phyloP scores from a whole-genome alignment of 2,329 filamentous ascomycete genomes.

The Corynespora cassiicola region DNA sequence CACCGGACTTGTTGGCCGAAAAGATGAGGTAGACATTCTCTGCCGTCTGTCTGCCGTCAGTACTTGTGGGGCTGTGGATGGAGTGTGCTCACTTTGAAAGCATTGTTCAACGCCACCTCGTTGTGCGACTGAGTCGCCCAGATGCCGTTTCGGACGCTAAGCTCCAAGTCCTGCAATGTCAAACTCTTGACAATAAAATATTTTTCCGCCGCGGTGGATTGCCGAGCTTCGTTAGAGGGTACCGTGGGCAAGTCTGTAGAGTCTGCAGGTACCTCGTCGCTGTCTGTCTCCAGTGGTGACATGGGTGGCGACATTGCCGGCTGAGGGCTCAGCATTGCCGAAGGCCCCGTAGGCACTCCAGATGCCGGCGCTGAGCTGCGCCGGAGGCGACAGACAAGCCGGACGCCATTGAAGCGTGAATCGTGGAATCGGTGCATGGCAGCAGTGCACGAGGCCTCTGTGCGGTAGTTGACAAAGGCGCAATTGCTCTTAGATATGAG shows the following conservation, averaged over 20 bases:
- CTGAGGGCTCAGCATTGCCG: conserved; percentile 47
- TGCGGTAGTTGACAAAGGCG: conserved; percentile 93
- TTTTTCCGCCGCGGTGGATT: conserved; percentile 66
- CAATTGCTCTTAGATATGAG: conserved; percentile 97
- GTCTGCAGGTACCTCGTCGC: conserved; percentile 16
- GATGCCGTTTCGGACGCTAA: conserved; percentile 84
- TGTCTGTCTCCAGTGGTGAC: conserved; percentile 27
- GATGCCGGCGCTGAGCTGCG: conserved; percentile 57
- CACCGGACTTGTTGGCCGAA: conserved; percentile 95
- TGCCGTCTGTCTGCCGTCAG: conserved; percentile 61
- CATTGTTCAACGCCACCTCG: conserved; percentile 80
- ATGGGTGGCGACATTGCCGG: conserved; percentile 29
- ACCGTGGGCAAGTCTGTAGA: conserved; percentile 12
- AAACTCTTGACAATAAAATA: conserved; percentile 95
- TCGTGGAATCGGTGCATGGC: conserved; percentile 90
- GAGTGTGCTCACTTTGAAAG: conserved; percentile 73
- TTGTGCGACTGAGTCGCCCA: conserved; percentile 98
- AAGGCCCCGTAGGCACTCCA: conserved; percentile 63
- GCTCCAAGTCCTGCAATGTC: conserved; percentile 86
- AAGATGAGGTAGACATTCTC: conserved; percentile 92
- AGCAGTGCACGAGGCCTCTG: conserved; percentile 74
- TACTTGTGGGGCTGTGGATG: conserved; percentile 8
- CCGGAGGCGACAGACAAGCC: conserved; percentile 83
- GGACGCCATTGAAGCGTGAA: conserved; percentile 83
- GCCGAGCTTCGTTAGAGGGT: conserved; percentile 14